A percentile compares a stretch with the other conserved stretches of the same genome.
These are phyloP conservation scores for Trametes cubensis DNA, from an alignment of 768 basidiomycete species.

Conservation along the genomic window DNA sequence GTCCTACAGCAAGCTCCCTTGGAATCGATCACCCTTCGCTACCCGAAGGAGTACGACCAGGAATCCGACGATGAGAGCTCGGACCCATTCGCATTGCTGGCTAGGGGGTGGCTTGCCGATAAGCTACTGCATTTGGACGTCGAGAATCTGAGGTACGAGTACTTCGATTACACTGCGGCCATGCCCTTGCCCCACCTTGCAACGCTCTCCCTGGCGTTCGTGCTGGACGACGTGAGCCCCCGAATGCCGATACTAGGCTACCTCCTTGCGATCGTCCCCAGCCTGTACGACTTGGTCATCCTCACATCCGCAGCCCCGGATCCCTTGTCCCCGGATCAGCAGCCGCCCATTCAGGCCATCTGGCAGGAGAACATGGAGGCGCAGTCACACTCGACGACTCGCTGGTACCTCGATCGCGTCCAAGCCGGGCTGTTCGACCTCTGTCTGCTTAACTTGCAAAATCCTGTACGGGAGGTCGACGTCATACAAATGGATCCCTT, in stretches of 20 bases:
- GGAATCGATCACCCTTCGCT: not conserved
- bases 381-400: not conserved
- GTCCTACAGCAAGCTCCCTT: not conserved
- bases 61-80: not conserved
- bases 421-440: not conserved
- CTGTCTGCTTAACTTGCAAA: not conserved
- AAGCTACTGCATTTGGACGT: not conserved
- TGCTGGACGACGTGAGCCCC: not conserved
- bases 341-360: not conserved
- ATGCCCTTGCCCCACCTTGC: not conserved
- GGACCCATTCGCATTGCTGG: not conserved
- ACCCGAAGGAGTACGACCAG: conserved; percentile 2
- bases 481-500: not conserved
- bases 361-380: not conserved
- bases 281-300: not conserved
- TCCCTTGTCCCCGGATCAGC: not conserved
- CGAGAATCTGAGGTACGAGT: conserved; percentile 4
- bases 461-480: not conserved
- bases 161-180: not conserved
- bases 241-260: conserved; percentile 1
- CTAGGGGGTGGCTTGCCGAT: not conserved
- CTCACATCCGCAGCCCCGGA: not conserved
- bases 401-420: not conserved
- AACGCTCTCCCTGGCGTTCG: not conserved
- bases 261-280: not conserved